These are phyloP conservation scores for Syzygium aromaticum DNA, from an alignment of 345 rosid species.

Conservation along the genomic window DNA sequence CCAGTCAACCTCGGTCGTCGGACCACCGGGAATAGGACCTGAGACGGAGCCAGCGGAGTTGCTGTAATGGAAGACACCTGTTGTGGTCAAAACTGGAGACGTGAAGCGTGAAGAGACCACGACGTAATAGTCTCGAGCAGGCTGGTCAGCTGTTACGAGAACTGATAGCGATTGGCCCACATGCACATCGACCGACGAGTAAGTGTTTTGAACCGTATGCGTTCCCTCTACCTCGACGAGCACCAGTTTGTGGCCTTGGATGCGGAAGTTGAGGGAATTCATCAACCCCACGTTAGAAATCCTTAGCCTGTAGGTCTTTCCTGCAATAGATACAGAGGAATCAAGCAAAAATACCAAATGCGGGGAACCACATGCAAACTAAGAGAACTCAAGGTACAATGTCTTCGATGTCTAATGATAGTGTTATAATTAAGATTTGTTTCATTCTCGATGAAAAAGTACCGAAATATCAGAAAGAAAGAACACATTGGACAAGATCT, in stretches of 20 bases:
- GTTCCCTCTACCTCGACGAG: constrained; percentile 46
- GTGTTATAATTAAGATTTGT: background rate
- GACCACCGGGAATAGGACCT: constrained; percentile 41
- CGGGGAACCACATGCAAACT: background rate
- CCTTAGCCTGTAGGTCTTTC: constrained; percentile 44
- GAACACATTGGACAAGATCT: background rate
- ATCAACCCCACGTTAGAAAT: constrained; percentile 37
- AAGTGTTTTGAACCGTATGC: constrained; percentile 32
- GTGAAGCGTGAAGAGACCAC: constrained; percentile 37
- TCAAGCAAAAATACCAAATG: background rate
- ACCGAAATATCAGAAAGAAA: background rate
- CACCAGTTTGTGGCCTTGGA: constrained; percentile 40
- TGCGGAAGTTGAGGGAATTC: constrained; percentile 36
- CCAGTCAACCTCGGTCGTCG: constrained; percentile 32
- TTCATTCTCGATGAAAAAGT: background rate
- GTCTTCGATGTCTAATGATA: background rate
- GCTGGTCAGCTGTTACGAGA: constrained; percentile 43
- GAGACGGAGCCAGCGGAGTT: constrained; percentile 34
- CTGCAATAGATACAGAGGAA: constrained; percentile 12
- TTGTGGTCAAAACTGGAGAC: constrained; percentile 17
- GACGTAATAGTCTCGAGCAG: constrained; percentile 32
- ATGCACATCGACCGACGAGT: constrained; percentile 40
- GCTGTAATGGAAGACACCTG: constrained; percentile 33
- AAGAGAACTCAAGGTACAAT: background rate
- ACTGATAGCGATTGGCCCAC: constrained; percentile 46